Conservation (phyloP, 768 basidiomycete genomes). For the Sporobolomyces phaffii region DNA sequence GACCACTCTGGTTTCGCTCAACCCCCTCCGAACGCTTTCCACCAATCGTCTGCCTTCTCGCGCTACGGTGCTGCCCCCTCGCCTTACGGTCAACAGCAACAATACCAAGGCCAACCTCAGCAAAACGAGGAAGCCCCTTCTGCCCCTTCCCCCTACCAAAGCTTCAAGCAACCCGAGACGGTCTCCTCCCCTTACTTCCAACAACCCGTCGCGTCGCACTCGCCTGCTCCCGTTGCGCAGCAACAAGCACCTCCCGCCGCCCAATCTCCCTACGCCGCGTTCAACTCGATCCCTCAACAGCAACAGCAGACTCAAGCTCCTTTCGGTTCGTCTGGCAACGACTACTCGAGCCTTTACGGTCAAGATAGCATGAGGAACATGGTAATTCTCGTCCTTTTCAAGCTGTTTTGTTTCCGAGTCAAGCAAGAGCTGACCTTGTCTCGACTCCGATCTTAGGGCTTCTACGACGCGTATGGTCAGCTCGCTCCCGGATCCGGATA, state of each 20-base stretch:
- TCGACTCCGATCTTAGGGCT: conserved; percentile 1
- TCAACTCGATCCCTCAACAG: conserved; percentile 35
- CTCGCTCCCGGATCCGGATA: conserved; percentile 23
- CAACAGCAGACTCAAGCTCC: conserved; percentile 25
- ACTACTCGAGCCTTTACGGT: conserved; percentile 40
- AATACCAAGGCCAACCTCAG: background rate
- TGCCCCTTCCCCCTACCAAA: conserved; percentile 15
- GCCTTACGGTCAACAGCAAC: conserved; percentile 23
- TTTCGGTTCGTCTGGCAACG: conserved; percentile 31
- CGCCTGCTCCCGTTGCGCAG: conserved; percentile 30
- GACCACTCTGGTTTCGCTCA: conserved; percentile 21
- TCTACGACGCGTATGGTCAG: conserved; percentile 38
- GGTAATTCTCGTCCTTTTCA: conserved; percentile 14
- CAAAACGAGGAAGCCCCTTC: conserved; percentile 13
- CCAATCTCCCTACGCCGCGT: conserved; percentile 30
- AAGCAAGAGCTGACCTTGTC: background rate
- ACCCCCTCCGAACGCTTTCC: conserved; percentile 26
- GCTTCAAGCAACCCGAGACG: conserved; percentile 28
- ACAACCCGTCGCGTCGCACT: conserved; percentile 33
- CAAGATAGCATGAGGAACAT: conserved; percentile 25
- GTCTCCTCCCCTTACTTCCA: conserved; percentile 38
- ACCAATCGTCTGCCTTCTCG: conserved; percentile 29
- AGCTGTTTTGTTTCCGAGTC: background rate
- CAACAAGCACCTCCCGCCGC: conserved; percentile 20
- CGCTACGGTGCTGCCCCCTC: conserved; percentile 28